These are phyloP conservation scores for Iris macrosiphon DNA, from an alignment of 106 monocot species.

Conservation along the genomic window DNA sequence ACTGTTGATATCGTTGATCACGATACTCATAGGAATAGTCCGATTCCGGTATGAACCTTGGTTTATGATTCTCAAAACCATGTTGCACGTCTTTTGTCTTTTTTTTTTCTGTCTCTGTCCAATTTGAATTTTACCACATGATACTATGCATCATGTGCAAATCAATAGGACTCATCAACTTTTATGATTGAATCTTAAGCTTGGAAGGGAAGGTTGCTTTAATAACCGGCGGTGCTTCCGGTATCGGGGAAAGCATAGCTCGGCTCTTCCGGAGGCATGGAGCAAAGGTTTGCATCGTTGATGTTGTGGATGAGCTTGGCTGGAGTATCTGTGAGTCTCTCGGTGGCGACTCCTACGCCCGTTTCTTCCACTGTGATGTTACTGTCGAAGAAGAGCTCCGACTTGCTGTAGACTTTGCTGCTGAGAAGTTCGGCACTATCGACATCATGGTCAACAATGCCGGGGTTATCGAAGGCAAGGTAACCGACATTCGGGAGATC, in stretches of 20 bases:
- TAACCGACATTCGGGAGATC: constrained; percentile 6
- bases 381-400: constrained; percentile 52
- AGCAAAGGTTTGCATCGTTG: constrained; percentile 42
- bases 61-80: no score
- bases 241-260: constrained; percentile 47
- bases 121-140: no score
- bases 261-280: constrained; percentile 49
- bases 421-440: constrained; percentile 41
- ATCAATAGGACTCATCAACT: no score
- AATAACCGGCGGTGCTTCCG: constrained; percentile 59
- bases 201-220: constrained; percentile 60
- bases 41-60: no score
- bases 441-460: constrained; percentile 92
- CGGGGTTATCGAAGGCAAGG: constrained; percentile 18
- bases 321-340: constrained; percentile 33
- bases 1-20: no score
- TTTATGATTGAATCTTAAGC: constrained; percentile 22
- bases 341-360: constrained; percentile 31
- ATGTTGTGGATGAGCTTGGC: constrained; percentile 46
- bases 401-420: constrained; percentile 46
- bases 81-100: no score
- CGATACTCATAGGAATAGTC: no score
- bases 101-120: no score
- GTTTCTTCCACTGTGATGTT: constrained; percentile 75
- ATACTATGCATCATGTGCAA: no score